These are phyloP conservation scores for Aspergillus novofumigatus DNA, from an alignment of 2,329 filamentous ascomycete genomes.

Conservation along the genomic window DNA sequence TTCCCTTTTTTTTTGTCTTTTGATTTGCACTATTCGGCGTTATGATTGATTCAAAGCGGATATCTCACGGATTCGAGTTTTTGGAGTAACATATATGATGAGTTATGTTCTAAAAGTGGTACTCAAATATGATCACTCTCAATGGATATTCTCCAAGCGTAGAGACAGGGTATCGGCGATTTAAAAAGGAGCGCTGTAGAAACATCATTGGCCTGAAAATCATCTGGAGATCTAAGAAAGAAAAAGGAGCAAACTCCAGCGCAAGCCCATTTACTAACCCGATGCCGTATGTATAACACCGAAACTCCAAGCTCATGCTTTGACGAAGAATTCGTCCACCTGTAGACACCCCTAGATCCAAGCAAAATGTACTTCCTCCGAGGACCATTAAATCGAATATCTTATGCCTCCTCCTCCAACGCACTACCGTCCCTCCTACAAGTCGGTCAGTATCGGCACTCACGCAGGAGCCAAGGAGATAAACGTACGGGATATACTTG, in stretches of 20 bases:
- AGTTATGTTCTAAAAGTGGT: constrained; percentile 2
- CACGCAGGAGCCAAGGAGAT: neutral
- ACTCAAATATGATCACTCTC: neutral
- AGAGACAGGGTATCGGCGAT: neutral
- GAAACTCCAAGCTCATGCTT: neutral
- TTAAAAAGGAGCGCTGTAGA: neutral
- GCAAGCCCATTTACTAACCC: neutral
- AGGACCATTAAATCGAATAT: neutral
- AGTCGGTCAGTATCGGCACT: constrained; percentile 6
- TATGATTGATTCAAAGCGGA: constrained; percentile 12
- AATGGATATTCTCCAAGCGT: neutral
- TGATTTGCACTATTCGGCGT: constrained; percentile 8
- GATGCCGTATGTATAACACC: neutral
- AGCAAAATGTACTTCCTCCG: neutral
- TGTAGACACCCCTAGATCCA: neutral
- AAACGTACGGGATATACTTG: constrained; percentile 55
- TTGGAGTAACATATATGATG: constrained; percentile 14
- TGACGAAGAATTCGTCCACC: neutral
- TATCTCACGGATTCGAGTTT: constrained; percentile 6
- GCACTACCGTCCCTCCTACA: constrained; percentile 44
- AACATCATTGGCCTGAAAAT: neutral
- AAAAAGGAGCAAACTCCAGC: neutral
- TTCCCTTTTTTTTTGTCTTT: constrained; percentile 8
- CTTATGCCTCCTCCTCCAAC: constrained; percentile 41
- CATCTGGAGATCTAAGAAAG: neutral